phyloP scores from a whole-genome alignment of 2,329 filamentous ascomycete genomes.

The Aspergillus fumigatus region DNA sequence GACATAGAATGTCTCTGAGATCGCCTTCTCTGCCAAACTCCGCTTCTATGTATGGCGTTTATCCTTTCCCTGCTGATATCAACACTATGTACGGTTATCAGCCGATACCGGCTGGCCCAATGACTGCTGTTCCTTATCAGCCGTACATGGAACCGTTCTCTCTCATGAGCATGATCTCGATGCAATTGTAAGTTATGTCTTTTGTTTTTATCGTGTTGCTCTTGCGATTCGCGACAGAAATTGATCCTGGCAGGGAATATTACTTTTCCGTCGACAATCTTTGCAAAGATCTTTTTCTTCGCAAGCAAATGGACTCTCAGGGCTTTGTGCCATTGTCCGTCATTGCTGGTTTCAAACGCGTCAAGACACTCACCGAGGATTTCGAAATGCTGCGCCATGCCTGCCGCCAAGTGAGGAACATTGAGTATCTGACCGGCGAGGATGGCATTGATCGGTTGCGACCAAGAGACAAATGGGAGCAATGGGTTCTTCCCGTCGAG shows the following conservation, averaged over 20 bases:
- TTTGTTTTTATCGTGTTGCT: background rate
- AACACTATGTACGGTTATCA: conserved; percentile 56
- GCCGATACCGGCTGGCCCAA: conserved; percentile 47
- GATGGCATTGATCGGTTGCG: conserved; percentile 78
- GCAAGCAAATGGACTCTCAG: conserved; percentile 89
- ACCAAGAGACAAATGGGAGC: conserved; percentile 68
- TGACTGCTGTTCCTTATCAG: conserved; percentile 56
- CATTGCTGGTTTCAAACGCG: conserved; percentile 81
- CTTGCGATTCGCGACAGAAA: conserved; percentile 1
- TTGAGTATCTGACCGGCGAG: conserved; percentile 71
- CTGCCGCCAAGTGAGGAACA: conserved; percentile 64
- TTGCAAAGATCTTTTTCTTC: conserved; percentile 85
- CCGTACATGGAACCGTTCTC: conserved; percentile 56
- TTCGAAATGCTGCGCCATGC: conserved; percentile 69
- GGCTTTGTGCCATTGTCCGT: conserved; percentile 80
- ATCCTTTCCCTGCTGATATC: conserved; percentile 41
- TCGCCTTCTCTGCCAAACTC: conserved; percentile 60
- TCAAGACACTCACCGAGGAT: conserved; percentile 68
- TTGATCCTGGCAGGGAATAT: conserved; percentile 65
- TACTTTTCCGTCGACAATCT: conserved; percentile 97
- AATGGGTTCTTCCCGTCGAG: conserved; percentile 69
- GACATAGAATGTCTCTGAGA: conserved; percentile 50
- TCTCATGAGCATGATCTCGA: conserved; percentile 54
- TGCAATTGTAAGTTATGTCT: conserved; percentile 51
- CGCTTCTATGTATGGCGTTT: conserved; percentile 45